Base-by-base conservation (phyloP, 1,284 basidiomycete species). In the Sanghuangporus baumii region DNA sequence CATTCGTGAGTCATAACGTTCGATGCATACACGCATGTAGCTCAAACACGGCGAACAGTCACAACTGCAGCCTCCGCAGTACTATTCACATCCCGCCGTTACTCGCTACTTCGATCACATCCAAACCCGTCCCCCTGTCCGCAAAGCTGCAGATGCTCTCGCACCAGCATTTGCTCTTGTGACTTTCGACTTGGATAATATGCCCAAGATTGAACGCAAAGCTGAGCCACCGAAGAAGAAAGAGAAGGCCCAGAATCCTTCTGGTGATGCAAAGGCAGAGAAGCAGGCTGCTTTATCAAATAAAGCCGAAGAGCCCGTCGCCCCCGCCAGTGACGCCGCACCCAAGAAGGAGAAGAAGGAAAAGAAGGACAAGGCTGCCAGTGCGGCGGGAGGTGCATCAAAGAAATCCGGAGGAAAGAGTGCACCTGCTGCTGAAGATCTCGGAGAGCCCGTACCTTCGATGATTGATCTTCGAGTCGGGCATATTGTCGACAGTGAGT, bases 381-480 rank as follows among this genome's bases (percentile, higher is more conserved):
- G 36, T 54, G 69, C 68, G 43, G 66, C 70, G 38, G 79, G 76
- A 37, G 77, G 75, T 56, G 70, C 73, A 38, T 77, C 77, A 66
- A 78, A 80, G 68, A 82, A 81, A n/a, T 62, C 67, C 37, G 72
- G 70, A 60, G 77, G 73, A 11, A 79, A 78, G 67, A 74, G 78
- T 59, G 66, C 69, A 41, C 68, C 72, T 47, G 71, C 71, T 26
- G 77, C 81, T 65, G 83, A 85, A 60, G 89, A 91, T 64, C 81
- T 84, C 20, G 85, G 89, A 11, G 89, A 89, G 67, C 93, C 94
- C 48, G 76, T 87, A 31, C 95, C 94, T 8, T 93, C 91, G 54
- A 96, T 97, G 94, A 91, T 98, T 70, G 94, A 98, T 72, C 80
- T 98, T 68, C 84, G 94, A 56, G 93, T 98, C 12, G 93, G 94